Evolutionary conservation across 306 rosid genomes (phyloP).

Genomic region (Cucumis melo): DNA sequence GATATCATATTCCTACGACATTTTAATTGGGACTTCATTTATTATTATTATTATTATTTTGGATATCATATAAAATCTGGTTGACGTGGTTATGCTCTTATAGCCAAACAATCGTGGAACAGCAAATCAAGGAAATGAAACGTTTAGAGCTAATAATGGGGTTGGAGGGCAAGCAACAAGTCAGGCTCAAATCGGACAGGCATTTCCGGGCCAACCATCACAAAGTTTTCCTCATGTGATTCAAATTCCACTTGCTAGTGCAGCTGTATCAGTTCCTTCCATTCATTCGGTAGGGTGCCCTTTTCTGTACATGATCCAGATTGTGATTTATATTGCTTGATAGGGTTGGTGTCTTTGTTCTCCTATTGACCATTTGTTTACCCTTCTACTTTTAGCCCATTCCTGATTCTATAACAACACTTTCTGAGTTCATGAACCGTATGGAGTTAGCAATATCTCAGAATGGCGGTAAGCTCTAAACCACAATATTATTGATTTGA

Average conservation of each 20-base stretch:
- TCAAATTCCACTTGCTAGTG: conserved; percentile 60
- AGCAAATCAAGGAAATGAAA: conserved; percentile 49
- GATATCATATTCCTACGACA: background rate
- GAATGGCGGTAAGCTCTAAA: conserved; percentile 33
- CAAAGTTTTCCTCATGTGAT: conserved; percentile 50
- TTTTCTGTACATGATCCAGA: background rate
- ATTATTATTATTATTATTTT: background rate
- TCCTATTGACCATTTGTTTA: background rate
- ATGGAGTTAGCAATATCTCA: conserved; percentile 65
- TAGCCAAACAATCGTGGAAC: conserved; percentile 28
- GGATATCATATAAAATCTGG: background rate
- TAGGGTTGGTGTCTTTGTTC: background rate
- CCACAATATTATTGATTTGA: background rate
- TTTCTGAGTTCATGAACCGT: conserved; percentile 67
- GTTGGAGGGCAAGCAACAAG: conserved; percentile 33
- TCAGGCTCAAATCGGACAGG: conserved; percentile 56
- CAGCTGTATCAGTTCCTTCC: conserved; percentile 58
- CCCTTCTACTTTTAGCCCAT: conserved; percentile 50
- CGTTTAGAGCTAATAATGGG: conserved; percentile 17
- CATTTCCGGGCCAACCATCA: conserved; percentile 47
- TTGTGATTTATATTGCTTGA: background rate
- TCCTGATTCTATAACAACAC: conserved; percentile 67
- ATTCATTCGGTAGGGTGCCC: conserved; percentile 39
- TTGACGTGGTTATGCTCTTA: conserved; percentile 8
- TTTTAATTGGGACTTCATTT: background rate